phyloP scores from a whole-genome alignment of 2,329 filamentous ascomycete species.

The Didymella arachidicola region DNA sequence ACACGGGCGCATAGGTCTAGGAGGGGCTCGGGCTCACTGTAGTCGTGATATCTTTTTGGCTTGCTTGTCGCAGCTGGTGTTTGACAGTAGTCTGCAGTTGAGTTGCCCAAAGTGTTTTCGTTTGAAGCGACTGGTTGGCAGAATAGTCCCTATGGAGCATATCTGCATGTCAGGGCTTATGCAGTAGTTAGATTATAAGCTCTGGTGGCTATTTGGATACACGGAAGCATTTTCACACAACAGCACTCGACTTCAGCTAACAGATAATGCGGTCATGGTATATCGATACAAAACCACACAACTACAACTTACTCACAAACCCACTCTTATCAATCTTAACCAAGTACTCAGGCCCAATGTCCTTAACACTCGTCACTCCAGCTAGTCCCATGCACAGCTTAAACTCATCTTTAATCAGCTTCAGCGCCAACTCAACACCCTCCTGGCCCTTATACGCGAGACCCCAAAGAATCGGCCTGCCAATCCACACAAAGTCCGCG shows the following conservation, averaged over 20 bases:
- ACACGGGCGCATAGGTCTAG: too few relatives aligned
- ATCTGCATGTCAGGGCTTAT: too few relatives aligned
- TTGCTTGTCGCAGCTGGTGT: too few relatives aligned
- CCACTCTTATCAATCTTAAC: constrained; percentile 36
- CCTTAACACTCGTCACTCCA: constrained; percentile 31
- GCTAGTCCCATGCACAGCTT: constrained; percentile 37
- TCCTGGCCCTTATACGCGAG: constrained; percentile 56
- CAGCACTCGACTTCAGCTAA: background rate
- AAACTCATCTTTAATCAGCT: constrained; percentile 30
- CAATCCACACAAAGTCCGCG: constrained; percentile 79
- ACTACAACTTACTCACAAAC: constrained; percentile 26
- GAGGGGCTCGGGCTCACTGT: too few relatives aligned
- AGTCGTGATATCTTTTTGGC: too few relatives aligned
- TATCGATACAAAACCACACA: background rate
- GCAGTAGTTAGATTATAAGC: too few relatives aligned
- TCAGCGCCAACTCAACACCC: constrained; percentile 32
- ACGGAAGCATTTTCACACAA: background rate
- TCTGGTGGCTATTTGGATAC: too few relatives aligned
- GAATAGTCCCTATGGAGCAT: too few relatives aligned
- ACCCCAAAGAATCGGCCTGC: constrained; percentile 69
- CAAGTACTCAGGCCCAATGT: constrained; percentile 35
- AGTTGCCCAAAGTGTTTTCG: too few relatives aligned
- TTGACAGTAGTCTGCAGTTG: too few relatives aligned
- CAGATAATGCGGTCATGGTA: background rate
- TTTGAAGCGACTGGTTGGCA: too few relatives aligned